Base-by-base conservation (phyloP, 352 stramenopile genomes). In the Globisporangium spinosum region DNA sequence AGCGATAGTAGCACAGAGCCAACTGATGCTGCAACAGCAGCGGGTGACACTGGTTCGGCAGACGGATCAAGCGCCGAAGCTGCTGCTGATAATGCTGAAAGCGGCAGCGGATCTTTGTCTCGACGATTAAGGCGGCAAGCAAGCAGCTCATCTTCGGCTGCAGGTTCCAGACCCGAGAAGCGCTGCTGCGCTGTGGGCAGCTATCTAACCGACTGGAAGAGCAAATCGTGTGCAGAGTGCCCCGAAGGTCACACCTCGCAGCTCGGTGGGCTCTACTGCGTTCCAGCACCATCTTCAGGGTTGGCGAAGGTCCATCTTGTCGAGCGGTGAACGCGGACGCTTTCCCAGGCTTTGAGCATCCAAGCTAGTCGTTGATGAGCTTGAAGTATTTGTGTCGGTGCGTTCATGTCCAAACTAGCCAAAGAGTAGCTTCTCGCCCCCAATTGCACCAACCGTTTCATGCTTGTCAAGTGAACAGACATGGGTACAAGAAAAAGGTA, bases 211-310 rank as follows among this genome's bases (percentile, higher is more conserved):
- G 29, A 40, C 17, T 61, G 29, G 20, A 45, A 22, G 9, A 59
- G 54, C 2, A 22, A 22, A 35, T 2, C 27, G 17, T 40, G 54
- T 8, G 27, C 54, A 10, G 54, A 38, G 25, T 59, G 27, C 2
- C 25, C 13, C 27, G 55, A 45, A n/a, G 55, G 29, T 5, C 29
- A 61, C 15, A 12, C 23, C 29, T 43, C 55, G 55, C 29, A 61
- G 55, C 55, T 61, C 55, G 20, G 55, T 3, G 29, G 29, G 29
- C 55, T 61, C 3, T 59, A 61, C 20, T 45, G 55, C 55, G 20
- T 35, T 4, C 5, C 54, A 34, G n/a, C 54, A 23, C 20, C 29
- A 1, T 43, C 55, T 23, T 61, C 17, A 20, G n/a, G 20, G 27
- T 40, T 45, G 29, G n/a, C 34, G 53, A 43, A 40, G 54, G 32